Percentiles rank a stretch among this genome's conserved stretches.
Conservation (phyloP, 345 rosid genomes). For the Camelina sativa region DNA sequence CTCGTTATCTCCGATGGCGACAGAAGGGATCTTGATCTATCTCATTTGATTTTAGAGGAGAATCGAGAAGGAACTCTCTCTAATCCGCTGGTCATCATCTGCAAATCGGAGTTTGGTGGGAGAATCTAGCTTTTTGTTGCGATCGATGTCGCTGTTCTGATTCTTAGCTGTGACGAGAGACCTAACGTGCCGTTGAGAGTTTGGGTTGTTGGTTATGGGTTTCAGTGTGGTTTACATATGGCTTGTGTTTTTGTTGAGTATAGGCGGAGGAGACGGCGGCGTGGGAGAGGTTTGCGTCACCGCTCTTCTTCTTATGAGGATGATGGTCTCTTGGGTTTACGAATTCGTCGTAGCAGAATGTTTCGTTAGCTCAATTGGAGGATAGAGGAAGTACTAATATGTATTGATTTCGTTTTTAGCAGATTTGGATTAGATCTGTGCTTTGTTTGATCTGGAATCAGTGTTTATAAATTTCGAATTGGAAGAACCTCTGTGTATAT, state of each 20-base stretch:
- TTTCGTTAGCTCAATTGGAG: conserved; percentile 64
- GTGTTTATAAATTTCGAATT: background rate
- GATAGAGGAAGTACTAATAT: conserved; percentile 56
- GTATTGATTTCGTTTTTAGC: conserved; percentile 43
- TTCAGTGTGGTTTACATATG: conserved; percentile 79
- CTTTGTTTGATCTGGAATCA: conserved; percentile 23
- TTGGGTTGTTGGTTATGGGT: conserved; percentile 79
- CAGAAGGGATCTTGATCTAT: too few relatives aligned
- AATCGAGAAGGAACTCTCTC: too few relatives aligned
- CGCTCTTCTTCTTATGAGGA: conserved; percentile 29
- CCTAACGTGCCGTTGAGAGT: conserved; percentile 73
- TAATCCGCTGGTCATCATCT: too few relatives aligned
- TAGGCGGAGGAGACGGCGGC: conserved; percentile 56
- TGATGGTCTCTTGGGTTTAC: conserved; percentile 48
- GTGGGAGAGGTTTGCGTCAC: conserved; percentile 43
- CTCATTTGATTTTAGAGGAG: too few relatives aligned
- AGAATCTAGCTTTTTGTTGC: conserved; percentile 84
- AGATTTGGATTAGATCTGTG: background rate
- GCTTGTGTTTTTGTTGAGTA: conserved; percentile 75
- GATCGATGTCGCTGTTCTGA: conserved; percentile 62
- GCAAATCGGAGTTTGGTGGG: too few relatives aligned
- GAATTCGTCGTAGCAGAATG: conserved; percentile 52
- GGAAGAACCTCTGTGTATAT: background rate
- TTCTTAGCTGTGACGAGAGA: conserved; percentile 65
- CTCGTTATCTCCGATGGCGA: too few relatives aligned